Evolutionary conservation across 805 yeast genomes (phyloP).

Genomic region (Suhomyces sp.): DNA sequence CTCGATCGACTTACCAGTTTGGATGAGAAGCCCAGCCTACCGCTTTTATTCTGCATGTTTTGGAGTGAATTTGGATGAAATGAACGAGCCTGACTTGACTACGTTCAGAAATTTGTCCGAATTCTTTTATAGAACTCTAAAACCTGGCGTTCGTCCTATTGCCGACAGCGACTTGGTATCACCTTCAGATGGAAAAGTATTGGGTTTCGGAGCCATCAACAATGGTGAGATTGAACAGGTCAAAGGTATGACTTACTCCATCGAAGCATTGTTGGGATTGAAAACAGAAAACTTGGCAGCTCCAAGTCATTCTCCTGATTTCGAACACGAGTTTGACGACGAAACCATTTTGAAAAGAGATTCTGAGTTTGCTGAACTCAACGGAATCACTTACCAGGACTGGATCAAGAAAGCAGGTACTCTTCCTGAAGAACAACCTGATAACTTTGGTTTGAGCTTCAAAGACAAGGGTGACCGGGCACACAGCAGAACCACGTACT

Average conservation of each 20-base stretch:
- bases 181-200: constrained; percentile 91
- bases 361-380: constrained; percentile 71
- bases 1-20: constrained; percentile 75
- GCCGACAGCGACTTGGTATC: constrained; percentile 65
- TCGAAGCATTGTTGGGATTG: constrained; percentile 82
- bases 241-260: constrained; percentile 90
- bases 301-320: constrained; percentile 49
- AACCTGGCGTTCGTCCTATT: constrained; percentile 76
- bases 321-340: constrained; percentile 40
- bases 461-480: constrained; percentile 66
- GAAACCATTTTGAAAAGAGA: constrained; percentile 49
- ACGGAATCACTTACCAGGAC: constrained; percentile 68
- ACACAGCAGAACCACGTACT: constrained; percentile 28
- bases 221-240: constrained; percentile 94
- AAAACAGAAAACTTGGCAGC: constrained; percentile 49
- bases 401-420: constrained; percentile 63
- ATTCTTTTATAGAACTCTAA: constrained; percentile 81
- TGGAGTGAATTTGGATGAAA: constrained; percentile 87
- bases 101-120: constrained; percentile 81
- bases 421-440: constrained; percentile 25
- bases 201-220: constrained; percentile 77
- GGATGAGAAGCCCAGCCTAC: constrained; percentile 84
- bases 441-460: constrained; percentile 44
- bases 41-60: constrained; percentile 72
- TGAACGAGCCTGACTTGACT: constrained; percentile 75